phyloP scores from a whole-genome alignment of 2,329 filamentous ascomycete genomes.

The Xylaria sp. region DNA sequence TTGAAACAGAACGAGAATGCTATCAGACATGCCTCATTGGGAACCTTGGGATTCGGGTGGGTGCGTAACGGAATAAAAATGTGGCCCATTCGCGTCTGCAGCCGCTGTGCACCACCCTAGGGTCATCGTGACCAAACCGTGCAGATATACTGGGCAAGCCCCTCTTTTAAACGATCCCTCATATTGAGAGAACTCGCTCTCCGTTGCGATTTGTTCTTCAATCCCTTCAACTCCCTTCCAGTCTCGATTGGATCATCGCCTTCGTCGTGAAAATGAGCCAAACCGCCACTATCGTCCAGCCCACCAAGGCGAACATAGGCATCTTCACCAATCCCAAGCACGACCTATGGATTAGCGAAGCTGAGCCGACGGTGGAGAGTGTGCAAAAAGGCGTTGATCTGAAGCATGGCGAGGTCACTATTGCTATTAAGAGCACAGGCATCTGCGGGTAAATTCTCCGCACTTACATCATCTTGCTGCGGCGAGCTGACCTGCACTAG shows the following conservation, averaged over 20 bases:
- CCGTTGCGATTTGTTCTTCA: constrained; percentile 11
- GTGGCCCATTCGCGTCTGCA: constrained; percentile 9
- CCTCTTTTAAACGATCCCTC: constrained; percentile 41
- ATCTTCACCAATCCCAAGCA: constrained; percentile 95
- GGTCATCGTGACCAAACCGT: constrained; percentile 37
- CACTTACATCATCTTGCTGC: background rate
- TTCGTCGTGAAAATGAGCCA: constrained; percentile 42
- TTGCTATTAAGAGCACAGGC: constrained; percentile 92
- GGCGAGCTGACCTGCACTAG: constrained; percentile 55
- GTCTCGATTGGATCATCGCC: constrained; percentile 10
- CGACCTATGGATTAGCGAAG: constrained; percentile 87
- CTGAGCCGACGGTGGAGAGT: constrained; percentile 78
- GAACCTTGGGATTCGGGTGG: constrained; percentile 19
- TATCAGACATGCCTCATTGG: constrained; percentile 18
- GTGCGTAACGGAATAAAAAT: constrained; percentile 15
- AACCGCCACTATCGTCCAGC: constrained; percentile 53
- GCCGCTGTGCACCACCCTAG: constrained; percentile 23
- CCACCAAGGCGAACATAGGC: constrained; percentile 87
- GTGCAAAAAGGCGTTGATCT: constrained; percentile 74
- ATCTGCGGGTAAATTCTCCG: constrained; percentile 80
- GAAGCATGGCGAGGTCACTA: constrained; percentile 83
- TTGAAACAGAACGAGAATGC: constrained; percentile 16
- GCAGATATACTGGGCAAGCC: constrained; percentile 37
- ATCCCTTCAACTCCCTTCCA: constrained; percentile 22
- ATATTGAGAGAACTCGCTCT: constrained; percentile 33